Evolutionary conservation across 495 filamentous ascomycete genomes (phyloP), one percentile per base, ranked within the genome.

Genomic region (Penicillium odoratum): DNA sequence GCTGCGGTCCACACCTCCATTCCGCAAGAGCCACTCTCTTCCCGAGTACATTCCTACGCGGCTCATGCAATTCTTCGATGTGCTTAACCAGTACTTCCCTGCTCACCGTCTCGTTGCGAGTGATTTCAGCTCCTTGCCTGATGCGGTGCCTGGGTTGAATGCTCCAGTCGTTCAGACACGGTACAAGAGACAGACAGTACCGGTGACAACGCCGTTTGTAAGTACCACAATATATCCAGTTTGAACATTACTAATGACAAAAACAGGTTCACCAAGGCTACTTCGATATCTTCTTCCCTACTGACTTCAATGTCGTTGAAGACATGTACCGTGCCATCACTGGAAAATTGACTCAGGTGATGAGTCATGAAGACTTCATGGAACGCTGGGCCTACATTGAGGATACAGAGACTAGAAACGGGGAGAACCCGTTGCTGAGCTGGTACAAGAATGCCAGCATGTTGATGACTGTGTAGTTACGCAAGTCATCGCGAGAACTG

Each of bases 281-380:
- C 73, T 99, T 99, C 64, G 95, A 98, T 71, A 97, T 99, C 70
- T 85, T 99, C 65, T 99, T 99, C 75, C 94, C 94, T 0, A 98
- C 93, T 11, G 87, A 99, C 69, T 99, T 98, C 72, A 79, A 83
- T 34, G 86, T 92, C 40, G 82, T 93, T 69, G 90, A 97, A 69
- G 86, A 89, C 62, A 83, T 97, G 58, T 98, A 98, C 74, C 84
- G 88, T 50, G 92, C 91, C 30, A 79, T 97, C 54, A 98, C 94
- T 0, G 92, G 92, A 18, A 94, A 93, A 69, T 74, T 97, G 61
- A 95, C 93, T 4, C 80, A 88, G 34, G 90, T 95, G 18, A 78
- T 89, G 69, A 82, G 83, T 45, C 94, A 98, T 64, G 92, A 95
- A 69, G 91, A 97, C 55, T 98, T 97, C 66, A 81, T 98, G 79